These are phyloP conservation scores for Neopestalotiopsis sp. DNA, from an alignment of 2,329 filamentous ascomycete species.

Conservation along the genomic window DNA sequence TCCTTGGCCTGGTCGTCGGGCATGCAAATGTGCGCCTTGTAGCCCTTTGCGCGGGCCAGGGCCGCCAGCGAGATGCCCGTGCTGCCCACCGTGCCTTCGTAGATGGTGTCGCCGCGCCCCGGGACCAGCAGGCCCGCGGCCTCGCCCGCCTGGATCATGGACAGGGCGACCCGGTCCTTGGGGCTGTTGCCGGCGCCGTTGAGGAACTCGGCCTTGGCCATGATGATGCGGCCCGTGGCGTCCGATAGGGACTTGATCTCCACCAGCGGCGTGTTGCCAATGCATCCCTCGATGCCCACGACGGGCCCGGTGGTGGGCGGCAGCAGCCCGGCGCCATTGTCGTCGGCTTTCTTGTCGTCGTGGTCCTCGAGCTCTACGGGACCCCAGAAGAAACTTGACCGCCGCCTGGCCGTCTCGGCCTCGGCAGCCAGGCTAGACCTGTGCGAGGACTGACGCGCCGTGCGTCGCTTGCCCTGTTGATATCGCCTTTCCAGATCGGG, in stretches of 20 bases:
- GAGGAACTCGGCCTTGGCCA: slow-evolving; percentile 94
- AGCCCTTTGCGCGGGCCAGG: slow-evolving; percentile 85
- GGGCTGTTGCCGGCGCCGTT: slow-evolving; percentile 94
- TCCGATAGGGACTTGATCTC: slow-evolving; percentile 84
- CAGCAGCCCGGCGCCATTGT: slow-evolving; percentile 18
- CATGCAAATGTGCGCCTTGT: slow-evolving; percentile 96
- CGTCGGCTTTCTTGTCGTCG: slow-evolving; percentile 40
- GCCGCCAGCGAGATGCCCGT: slow-evolving; percentile 95
- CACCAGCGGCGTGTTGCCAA: slow-evolving; percentile 91
- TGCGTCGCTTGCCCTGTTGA: slow-evolving; percentile 48
- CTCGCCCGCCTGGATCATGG: slow-evolving; percentile 86
- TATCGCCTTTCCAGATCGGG: slow-evolving; percentile 73
- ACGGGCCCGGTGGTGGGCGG: slow-evolving; percentile 52
- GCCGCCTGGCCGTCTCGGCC: slow-evolving; percentile 32
- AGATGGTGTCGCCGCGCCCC: slow-evolving; percentile 88
- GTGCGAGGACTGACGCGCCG: slow-evolving; percentile 24
- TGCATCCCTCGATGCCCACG: slow-evolving; percentile 86
- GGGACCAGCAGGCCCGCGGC: slow-evolving; percentile 75
- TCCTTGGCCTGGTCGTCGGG: slow-evolving; percentile 88
- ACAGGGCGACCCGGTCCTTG: slow-evolving; percentile 92
- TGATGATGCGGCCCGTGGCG: slow-evolving; percentile 85
- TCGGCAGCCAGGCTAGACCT: slow-evolving; percentile 18
- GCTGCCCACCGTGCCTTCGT: slow-evolving; percentile 95
- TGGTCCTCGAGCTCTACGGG: slow-evolving; percentile 63
- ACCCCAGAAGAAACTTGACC: slow-evolving; percentile 52